Evolutionary conservation across 768 basidiomycete genomes (phyloP).

Genomic region (Termitomyces sp.): DNA sequence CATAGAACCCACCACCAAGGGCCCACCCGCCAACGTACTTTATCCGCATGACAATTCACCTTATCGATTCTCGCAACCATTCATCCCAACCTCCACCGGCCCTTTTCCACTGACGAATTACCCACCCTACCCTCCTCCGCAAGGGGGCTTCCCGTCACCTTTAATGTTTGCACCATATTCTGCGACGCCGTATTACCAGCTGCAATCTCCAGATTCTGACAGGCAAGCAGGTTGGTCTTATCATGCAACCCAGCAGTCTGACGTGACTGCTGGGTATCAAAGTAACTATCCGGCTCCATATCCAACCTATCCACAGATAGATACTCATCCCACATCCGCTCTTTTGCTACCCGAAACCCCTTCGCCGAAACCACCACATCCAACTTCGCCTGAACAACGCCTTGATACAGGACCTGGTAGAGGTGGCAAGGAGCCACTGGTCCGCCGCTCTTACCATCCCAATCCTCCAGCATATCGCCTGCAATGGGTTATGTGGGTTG

Average conservation of each 20-base stretch:
- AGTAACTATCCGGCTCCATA: conserved; percentile 26
- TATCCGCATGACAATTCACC: conserved; percentile 24
- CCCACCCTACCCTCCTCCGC: conserved; percentile 29
- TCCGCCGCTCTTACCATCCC: conserved; percentile 61
- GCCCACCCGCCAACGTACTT: conserved; percentile 17
- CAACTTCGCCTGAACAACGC: conserved; percentile 4
- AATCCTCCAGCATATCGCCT: conserved; percentile 70
- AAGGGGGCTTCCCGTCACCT: conserved; percentile 28
- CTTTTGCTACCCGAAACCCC: conserved; percentile 16
- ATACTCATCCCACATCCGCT: conserved; percentile 15
- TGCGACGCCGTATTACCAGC: conserved; percentile 30
- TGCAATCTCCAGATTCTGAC: conserved; percentile 29
- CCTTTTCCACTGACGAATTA: conserved; percentile 32
- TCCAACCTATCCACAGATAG: conserved; percentile 18
- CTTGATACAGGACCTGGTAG: conserved; percentile 3
- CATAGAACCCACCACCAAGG: conserved; percentile 29
- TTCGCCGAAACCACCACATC: conserved; percentile 2
- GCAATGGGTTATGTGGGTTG: conserved; percentile 96
- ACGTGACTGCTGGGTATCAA: conserved; percentile 22
- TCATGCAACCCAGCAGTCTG: conserved; percentile 22
- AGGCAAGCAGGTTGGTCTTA: conserved; percentile 47
- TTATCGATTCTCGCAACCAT: conserved; percentile 20
- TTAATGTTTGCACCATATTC: conserved; percentile 32
- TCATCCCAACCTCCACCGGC: conserved; percentile 15
- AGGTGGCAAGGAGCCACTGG: conserved; percentile 23